Evolutionary conservation across 2,329 filamentous ascomycete genomes (phyloP), one percentile per base, ranked within the genome.

Genomic region (Plectosphaerella plurivora): DNA sequence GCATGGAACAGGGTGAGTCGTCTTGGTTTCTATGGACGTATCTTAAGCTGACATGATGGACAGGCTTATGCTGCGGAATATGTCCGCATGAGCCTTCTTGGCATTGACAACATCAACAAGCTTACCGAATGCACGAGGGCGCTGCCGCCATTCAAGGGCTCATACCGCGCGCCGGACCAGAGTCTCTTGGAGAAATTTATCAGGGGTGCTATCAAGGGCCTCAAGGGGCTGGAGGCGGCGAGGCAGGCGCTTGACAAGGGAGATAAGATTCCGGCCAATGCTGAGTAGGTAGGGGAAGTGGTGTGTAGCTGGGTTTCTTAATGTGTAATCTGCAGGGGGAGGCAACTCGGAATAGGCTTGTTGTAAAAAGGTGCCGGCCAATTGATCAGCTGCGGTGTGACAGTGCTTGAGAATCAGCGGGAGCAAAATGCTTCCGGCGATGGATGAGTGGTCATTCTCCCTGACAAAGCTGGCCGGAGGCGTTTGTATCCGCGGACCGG

Each of bases 51-150:
- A 51, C 18, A 28, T 15, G n/a, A n/a, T 5, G 2, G 22, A 44
- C 24, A 75, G 71, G 77, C 75, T 45, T 83, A 79, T 51, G 71
- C 78, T 2, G 68, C 70, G 36, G 78, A 76, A 12, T 82, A 82
- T 57, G 70, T 80, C 45, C 76, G 78, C 20, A 67, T 83, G 37
- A 78, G 73, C 33, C 65, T 83, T 3, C 72, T 83, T 11, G 80
- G 79, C 3, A 78, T 82, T 14, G 72, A 77, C 59, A 81, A 81
- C 59, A 76, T 83, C 63, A 82, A 82, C 62, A 63, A 68, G 20
- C 65, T 83, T 44, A 77, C 72, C 15, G 79, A 82, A 56, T 83
- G 79, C 70, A 79, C 76, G 10, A 73, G 75, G 57, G 76, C 76
- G 3, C 64, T 82, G 10, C 79, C 74, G 6, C 55, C 68, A 0